Base-by-base conservation (phyloP, 1,139 yeast species). In the Arxiozyma slooffiae region DNA sequence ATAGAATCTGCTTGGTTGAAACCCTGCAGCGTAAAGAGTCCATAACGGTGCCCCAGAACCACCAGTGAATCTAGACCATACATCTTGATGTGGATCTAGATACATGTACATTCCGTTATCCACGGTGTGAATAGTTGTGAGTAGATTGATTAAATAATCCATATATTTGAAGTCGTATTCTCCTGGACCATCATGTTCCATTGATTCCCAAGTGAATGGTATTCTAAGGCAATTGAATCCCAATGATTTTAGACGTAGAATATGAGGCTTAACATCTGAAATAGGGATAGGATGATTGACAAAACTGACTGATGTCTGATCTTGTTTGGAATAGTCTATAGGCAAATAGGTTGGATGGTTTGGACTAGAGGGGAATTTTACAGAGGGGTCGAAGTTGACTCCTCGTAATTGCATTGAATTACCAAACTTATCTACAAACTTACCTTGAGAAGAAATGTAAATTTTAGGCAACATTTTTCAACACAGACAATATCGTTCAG, bases 11-110 rank as follows among this genome's bases (percentile, higher is more conserved):
- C 67, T 71, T 0, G 97, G 97, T 50, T 90, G 80, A 49, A 90
- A 71, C 0, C 97, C 97, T 3, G 94, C 95, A n/a, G 95, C 94
- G 61, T 85, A 83, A n/a, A 88, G 69, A 0, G 97, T 89, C 97
- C 97, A 90, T 67, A 87, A 60, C 0, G 97, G 97, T 6, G 97
- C 96, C 20, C 97, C 97, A 52, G 90, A 82, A 1, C 97, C 97
- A n/a, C 97, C 97, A 18, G 82, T 74, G 63, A 74, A 86, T 48
- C 97, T 72, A 7, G 95, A 84, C 97, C 97, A 90, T 17, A 85
- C 94, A 64, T 90, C 97, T 66, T 90, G 97, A 64, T 90, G 97
- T 2, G 95, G 85, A 61, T 90, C 97, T 54, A 90, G 64, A 58
- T 85, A 81, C 7, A 89, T 90, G 61, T 85, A 86, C 20, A 90